Evolutionary conservation across 306 rosid genomes (phyloP), one percentile per base, ranked within the genome.

Genomic region (Cicer bijugum): DNA sequence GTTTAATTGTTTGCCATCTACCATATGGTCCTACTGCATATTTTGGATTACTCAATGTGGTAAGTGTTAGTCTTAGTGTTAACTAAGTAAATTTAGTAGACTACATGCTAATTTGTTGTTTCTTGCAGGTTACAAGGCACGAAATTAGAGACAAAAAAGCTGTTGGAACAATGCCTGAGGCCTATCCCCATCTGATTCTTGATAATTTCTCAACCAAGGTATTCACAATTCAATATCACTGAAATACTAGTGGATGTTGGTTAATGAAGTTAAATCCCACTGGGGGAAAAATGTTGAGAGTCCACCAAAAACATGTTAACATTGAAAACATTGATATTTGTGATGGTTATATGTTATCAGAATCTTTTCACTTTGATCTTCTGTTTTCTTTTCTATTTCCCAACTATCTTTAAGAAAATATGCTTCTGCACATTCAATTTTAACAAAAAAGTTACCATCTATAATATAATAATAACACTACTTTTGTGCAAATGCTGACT

Each of bases 1-100:
- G 95, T 63, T 81, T 94, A 77, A 88, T 86, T 68, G 86, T 91
- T 75, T 84, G 89, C 82, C 96, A 94, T 82, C 82, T 91, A 35
- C 97, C 98, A 51, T 91, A 78, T 80, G 98, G 98, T 61, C 98
- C 98, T 61, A 91, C 97, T 55, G 97, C 97, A 72, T 91, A 88
- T 87, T 94, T 94, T 84, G 92, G 91, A 67, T 84, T 94, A 69
- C 80, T 56, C 81, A 91, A 94, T 44, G 97, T 91, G 89, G 98
- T 90, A 83, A 76, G 97, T 87, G 55, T 42, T 71, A 28, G 69
- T 61, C 80, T 72, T 71, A 19, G 12, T 62, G 61, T 59, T 40
- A 5, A 8, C 51, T 48, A 6, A 47, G 6, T 33, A 45, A 2
- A 4, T 77, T 66, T 45, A 4, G 70, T 65, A 58, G 52, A 51